phyloP scores from a whole-genome alignment of 2,329 filamentous ascomycete genomes.

The Aspergillus sp. region DNA sequence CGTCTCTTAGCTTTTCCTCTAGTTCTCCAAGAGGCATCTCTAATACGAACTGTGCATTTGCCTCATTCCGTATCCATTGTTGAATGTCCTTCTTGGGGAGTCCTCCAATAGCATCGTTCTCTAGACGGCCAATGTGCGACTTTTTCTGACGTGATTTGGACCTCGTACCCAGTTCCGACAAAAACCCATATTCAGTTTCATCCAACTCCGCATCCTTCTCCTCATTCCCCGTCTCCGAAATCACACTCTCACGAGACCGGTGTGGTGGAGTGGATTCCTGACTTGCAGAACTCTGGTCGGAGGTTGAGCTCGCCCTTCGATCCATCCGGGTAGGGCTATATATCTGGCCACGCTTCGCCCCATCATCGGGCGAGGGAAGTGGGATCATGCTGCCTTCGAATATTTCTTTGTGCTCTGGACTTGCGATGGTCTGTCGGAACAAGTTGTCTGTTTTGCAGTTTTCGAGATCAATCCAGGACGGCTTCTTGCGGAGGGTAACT shows the following conservation, averaged over 20 bases:
- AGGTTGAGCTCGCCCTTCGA: not conserved
- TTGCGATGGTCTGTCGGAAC: not conserved
- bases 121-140: no score
- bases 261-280: no score
- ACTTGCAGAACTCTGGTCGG: no score
- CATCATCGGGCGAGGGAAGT: not conserved
- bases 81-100: not conserved
- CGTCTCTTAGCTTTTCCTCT: not conserved
- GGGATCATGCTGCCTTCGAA: not conserved
- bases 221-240: no score
- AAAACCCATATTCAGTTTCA: no score
- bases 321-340: not conserved
- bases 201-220: no score
- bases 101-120: no score
- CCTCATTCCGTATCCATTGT: not conserved
- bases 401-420: not conserved
- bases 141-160: not conserved
- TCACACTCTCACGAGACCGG: no score
- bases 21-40: not conserved
- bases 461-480: not conserved
- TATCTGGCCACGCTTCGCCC: not conserved
- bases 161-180: no score
- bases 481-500: not conserved
- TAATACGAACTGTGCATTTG: not conserved
- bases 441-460: not conserved